Evolutionary conservation across 2,329 filamentous ascomycete genomes (phyloP).

Genomic region (Rutstroemia sydowiana): DNA sequence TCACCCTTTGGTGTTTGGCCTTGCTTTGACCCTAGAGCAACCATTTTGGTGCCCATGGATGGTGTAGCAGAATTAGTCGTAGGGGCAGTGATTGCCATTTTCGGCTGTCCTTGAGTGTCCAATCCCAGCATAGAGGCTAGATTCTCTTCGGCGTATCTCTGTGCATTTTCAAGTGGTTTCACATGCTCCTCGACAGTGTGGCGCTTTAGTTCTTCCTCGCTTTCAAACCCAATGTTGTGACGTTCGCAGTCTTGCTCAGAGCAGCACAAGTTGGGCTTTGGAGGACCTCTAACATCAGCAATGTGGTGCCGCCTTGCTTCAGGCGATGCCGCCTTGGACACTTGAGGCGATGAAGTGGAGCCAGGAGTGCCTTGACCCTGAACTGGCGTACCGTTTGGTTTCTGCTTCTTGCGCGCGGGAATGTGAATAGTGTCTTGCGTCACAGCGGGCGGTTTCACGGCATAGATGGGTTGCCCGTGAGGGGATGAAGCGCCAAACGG

Average conservation of each 20-base stretch:
- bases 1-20: conserved; percentile 39
- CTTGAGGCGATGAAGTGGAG: conserved; percentile 25
- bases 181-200: conserved; percentile 55
- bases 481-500: conserved; percentile 47
- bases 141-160: conserved; percentile 45
- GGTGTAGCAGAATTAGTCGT: conserved; percentile 18
- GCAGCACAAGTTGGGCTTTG: conserved; percentile 33
- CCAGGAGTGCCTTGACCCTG: conserved; percentile 30
- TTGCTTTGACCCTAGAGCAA: conserved; percentile 23
- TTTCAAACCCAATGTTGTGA: conserved; percentile 42
- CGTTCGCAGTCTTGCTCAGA: conserved; percentile 48
- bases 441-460: conserved; percentile 39
- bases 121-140: conserved; percentile 43
- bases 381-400: conserved; percentile 38
- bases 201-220: conserved; percentile 44
- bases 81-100: conserved; percentile 10
- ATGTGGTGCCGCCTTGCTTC: conserved; percentile 23
- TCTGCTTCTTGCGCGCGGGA: conserved; percentile 47
- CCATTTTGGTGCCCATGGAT: conserved; percentile 32
- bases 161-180: conserved; percentile 47
- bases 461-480: conserved; percentile 48
- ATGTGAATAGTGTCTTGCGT: conserved; percentile 48
- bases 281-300: conserved; percentile 17
- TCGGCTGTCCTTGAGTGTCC: conserved; percentile 41
- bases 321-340: conserved; percentile 24